Base-by-base conservation (phyloP, 2,329 filamentous ascomycete genomes). In the Neocucurbitaria cava region DNA sequence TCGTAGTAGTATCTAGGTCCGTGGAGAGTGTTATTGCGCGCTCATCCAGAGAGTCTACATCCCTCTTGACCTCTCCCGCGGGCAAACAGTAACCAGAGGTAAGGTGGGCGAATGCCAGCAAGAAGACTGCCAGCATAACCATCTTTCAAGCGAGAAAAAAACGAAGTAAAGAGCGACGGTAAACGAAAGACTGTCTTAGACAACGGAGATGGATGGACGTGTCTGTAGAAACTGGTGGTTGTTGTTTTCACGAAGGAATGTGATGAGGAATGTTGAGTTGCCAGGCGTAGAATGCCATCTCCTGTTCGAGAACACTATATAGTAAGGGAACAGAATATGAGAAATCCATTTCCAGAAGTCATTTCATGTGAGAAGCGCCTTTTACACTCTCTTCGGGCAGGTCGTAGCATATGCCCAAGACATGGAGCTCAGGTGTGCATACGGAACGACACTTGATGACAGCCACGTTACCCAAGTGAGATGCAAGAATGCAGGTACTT, bases 211-310 rank as follows among this genome's bases (percentile, higher is more conserved):
- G 52, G 35, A 42, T 49, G 38, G 20, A 21, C 28, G 15, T 43
- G 26, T 52, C 30, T 52, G 56, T 49, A 56, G 46, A 33, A 49
- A 52, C 26, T 30, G 30, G 39, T 21, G 41, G 30, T 28, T 41
- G 40, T 59, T 56, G 48, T 17, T 54, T 49, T 56, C 46, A 36
- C 44, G 45, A 58, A 60, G 68, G 71, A 73, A 69, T 73, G 66
- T 53, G 46, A 53, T 51, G 52, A 64, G 64, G 64, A 74, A 73
- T 73, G 65, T 49, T 65, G 41, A 24, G 59, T 61, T 61, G 53
- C 58, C 44, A 26, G 52, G 42, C 51, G 44, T 52, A 59, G 43
- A 66, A 58, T 53, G 57, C 46, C 53, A 40, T 66, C 65, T 50
- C 46, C 57, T 23, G 11, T 23, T 26, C 42, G 15, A 38, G 13